Evolutionary conservation across 2,329 filamentous ascomycete genomes (phyloP).

Genomic region (Claviceps spartinae): DNA sequence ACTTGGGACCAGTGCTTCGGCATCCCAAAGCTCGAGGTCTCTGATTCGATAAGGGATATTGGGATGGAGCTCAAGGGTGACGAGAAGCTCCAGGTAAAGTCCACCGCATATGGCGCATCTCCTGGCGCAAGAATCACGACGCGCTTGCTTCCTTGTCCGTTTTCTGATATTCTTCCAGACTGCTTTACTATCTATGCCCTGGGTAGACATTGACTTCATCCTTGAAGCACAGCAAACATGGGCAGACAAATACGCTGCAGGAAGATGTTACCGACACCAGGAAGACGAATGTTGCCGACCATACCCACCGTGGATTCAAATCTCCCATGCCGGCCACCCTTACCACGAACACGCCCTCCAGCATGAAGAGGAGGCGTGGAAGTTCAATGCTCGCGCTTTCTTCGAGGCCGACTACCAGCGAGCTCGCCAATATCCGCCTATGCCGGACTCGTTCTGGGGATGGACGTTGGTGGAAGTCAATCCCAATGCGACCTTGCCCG

Average conservation of each 20-base stretch:
- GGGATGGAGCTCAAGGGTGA: slow-evolving; percentile 18
- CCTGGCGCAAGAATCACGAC: not conserved
- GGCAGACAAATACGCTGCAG: slow-evolving; percentile 24
- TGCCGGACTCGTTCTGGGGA: not conserved
- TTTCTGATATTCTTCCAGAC: slow-evolving; percentile 18
- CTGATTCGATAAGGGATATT: not conserved
- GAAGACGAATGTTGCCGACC: no score
- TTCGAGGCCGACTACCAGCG: slow-evolving; percentile 24
- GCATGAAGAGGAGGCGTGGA: slow-evolving; percentile 12
- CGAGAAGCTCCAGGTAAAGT: slow-evolving; percentile 29
- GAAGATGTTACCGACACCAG: slow-evolving; percentile 14
- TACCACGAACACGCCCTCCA: slow-evolving; percentile 10
- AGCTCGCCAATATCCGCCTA: slow-evolving; percentile 12
- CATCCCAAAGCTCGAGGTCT: no score
- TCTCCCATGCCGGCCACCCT: no score
- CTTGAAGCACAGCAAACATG: slow-evolving; percentile 35
- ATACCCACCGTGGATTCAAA: no score
- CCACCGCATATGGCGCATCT: not conserved
- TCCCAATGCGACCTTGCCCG: slow-evolving; percentile 23
- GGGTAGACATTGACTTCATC: slow-evolving; percentile 31
- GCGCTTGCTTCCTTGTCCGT: not conserved
- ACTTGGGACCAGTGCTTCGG: slow-evolving; percentile 28
- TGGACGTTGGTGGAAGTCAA: slow-evolving; percentile 25
- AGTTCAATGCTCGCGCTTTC: slow-evolving; percentile 21
- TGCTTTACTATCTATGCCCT: slow-evolving; percentile 29